These are phyloP conservation scores for Circinella umbellata DNA, from an alignment of 371 early-diverging fungal genomes.

Conservation along the genomic window DNA sequence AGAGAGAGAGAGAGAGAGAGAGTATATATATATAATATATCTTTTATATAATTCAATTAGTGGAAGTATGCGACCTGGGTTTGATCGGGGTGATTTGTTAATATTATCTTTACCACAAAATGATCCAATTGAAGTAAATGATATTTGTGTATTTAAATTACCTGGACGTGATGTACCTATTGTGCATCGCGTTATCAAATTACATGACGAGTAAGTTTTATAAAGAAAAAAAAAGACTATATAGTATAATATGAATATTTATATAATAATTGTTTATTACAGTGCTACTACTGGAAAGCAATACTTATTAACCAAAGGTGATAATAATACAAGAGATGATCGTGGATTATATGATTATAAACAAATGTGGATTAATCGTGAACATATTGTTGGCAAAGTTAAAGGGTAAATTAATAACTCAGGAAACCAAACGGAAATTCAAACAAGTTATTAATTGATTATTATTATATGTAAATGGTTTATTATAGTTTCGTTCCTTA, in stretches of 20 bases:
- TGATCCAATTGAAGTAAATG: constrained; percentile 84
- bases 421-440: neutral
- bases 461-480: neutral
- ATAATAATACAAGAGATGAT: constrained; percentile 96
- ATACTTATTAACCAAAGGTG: constrained; percentile 97
- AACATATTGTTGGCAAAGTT: constrained; percentile 91
- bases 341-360: constrained; percentile 89
- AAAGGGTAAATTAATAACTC: constrained; percentile 57
- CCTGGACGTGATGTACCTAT: constrained; percentile 94
- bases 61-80: constrained; percentile 99
- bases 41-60: constrained; percentile 44
- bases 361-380: constrained; percentile 89
- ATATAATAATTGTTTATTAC: neutral
- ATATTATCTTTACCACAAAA: constrained; percentile 77
- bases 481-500: constrained; percentile 80
- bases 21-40: neutral
- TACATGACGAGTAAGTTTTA: constrained; percentile 78
- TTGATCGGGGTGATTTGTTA: constrained; percentile 97
- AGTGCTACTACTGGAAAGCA: constrained; percentile 73
- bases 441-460: neutral
- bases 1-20: neutral
- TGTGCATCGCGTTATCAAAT: constrained; percentile 95
- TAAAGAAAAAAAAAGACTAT: too few species aligned
- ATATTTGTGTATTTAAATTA: constrained; percentile 97
- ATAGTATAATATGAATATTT: neutral